Conservation (phyloP, 164 flowering plant genomes). For the Macadamia tetraphylla region DNA sequence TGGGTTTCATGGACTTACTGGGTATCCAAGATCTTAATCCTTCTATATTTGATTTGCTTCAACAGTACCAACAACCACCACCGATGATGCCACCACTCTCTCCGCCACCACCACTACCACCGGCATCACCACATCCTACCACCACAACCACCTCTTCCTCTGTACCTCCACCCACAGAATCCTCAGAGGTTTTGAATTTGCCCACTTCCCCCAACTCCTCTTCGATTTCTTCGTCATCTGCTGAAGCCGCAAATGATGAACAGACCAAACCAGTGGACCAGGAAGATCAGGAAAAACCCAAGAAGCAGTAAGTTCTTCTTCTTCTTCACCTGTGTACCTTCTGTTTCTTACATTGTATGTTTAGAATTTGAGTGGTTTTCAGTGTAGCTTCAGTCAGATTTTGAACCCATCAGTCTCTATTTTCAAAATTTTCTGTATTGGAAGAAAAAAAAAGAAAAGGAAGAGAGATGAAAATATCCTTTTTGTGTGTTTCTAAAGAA, state of each 20-base stretch:
- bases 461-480: too few species aligned
- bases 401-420: too few species aligned
- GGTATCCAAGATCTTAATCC: conserved; percentile 37
- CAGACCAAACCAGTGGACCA: conserved; percentile 19
- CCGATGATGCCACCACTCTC: not conserved
- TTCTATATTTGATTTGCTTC: conserved; percentile 37
- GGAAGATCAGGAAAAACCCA: conserved; percentile 37
- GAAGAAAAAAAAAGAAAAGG: too few species aligned
- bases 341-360: too few species aligned
- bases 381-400: too few species aligned
- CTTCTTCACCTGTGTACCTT: too few species aligned
- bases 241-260: conserved; percentile 45
- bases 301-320: conserved; percentile 39
- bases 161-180: conserved; percentile 12
- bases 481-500: not conserved
- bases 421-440: too few species aligned
- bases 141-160: too few species aligned
- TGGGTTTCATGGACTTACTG: conserved; percentile 52
- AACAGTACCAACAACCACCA: not conserved
- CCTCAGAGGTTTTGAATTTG: conserved; percentile 59
- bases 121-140: conserved; percentile 2
- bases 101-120: conserved; percentile 6
- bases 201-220: conserved; percentile 69
- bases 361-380: too few species aligned
- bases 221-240: conserved; percentile 69